Percentiles rank a stretch among this genome's conserved stretches.
These are phyloP conservation scores for Eutrema japonicum DNA, from an alignment of 345 rosid species.

Conservation along the genomic window DNA sequence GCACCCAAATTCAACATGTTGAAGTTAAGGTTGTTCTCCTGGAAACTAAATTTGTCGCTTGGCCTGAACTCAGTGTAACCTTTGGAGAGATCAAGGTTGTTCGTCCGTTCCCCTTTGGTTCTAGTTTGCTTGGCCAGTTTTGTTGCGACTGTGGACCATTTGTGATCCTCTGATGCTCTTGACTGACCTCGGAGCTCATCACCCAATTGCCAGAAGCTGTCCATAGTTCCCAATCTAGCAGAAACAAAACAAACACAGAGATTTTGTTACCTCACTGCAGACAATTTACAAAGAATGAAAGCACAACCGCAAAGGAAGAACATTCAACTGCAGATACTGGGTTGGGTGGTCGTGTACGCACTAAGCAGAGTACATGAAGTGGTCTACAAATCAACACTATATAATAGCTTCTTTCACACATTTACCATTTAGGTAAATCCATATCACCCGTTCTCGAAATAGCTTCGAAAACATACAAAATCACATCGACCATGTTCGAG, in stretches of 20 bases:
- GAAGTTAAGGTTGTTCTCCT: constrained; percentile 85
- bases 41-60: constrained; percentile 67
- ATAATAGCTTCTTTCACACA: background rate
- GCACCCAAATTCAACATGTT: constrained; percentile 82
- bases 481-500: background rate
- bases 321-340: background rate
- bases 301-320: background rate
- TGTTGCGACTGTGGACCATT: constrained; percentile 88
- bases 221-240: constrained; percentile 34
- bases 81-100: constrained; percentile 88
- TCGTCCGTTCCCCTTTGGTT: constrained; percentile 80
- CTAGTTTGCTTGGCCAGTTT: constrained; percentile 89
- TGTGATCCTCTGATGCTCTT: constrained; percentile 79
- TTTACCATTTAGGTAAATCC: background rate
- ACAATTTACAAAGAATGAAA: background rate
- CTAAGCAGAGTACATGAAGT: background rate
- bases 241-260: background rate
- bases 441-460: background rate
- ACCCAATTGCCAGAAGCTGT: constrained; percentile 92
- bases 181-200: constrained; percentile 96
- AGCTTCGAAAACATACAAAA: background rate
- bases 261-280: background rate
- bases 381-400: background rate
- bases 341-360: background rate
- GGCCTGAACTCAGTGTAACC: constrained; percentile 62